Base-by-base conservation (phyloP, 768 basidiomycete species). In the Fomitopsis serialis region DNA sequence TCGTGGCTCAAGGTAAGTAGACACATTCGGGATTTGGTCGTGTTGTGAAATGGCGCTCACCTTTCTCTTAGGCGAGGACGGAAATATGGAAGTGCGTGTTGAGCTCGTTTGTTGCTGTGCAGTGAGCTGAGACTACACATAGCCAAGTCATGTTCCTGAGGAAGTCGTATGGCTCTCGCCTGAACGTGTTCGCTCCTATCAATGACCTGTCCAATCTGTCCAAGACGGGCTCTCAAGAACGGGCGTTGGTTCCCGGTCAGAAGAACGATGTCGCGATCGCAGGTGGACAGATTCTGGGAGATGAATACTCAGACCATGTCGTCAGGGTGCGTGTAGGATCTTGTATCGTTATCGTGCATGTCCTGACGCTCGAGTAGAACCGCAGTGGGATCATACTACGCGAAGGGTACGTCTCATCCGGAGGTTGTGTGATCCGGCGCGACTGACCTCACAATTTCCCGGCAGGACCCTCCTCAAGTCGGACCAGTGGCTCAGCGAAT, bases 221-320 rank as follows among this genome's bases (percentile, higher is more conserved):
- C 1, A 87, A 81, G 64, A 80, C 82, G 25, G 79, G 84, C 25
- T 74, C 79, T 34, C 79, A 77, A 54, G 74, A 72, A 36, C 76
- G 79, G 21, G 75, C 82, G 1, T 68, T 85, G 45, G 70, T 85
- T 27, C 74, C 83, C 37, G 87, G 84, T n/a, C 81, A 79, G 65
- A 83, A 82, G 66, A 85, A 89, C 57, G 84, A 87, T 61, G 79
- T 85, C 11, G 85, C 80, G 32, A 88, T 85, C 54, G 71, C 80
- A 21, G 92, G 92, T 10, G 92, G 91, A 0, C 89, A 87, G 64
- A 81, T 97, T 42, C 73, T 95, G 1, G 96, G 93, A 4, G 95
- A 98, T 64, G 97, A 99, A 67, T 98, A 92, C 74, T 92, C 92
- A 2, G 89, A 91, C 40, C 91, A 95, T 66, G 92, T 98, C 43